Percentiles rank a stretch among this genome's conserved stretches.
Conservation (phyloP, 768 basidiomycete species). For the Tylopilus plumbeoviolaceoides region DNA sequence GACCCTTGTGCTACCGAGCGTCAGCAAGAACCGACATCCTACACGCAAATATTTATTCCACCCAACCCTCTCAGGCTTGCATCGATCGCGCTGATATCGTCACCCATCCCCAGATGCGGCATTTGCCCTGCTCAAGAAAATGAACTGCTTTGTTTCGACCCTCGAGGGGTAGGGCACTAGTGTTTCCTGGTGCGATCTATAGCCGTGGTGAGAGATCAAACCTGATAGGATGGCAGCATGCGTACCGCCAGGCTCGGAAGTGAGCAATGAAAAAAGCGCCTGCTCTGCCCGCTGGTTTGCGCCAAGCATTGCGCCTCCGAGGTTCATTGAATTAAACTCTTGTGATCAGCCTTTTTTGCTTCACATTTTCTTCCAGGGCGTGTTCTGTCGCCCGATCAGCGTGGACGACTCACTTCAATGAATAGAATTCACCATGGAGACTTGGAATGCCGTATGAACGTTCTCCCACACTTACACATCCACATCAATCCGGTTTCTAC, state of each 20-base stretch:
- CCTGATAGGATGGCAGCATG: too few species aligned
- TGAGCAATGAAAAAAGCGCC: background rate
- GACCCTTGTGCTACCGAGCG: too few species aligned
- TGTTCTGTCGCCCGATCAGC: background rate
- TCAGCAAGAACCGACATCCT: too few species aligned
- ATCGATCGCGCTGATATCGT: background rate
- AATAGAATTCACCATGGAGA: background rate
- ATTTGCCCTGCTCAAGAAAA: background rate
- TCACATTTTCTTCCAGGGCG: background rate
- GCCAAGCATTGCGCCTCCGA: too few species aligned
- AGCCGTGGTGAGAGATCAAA: too few species aligned
- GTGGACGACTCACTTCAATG: too few species aligned
- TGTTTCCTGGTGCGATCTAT: too few species aligned
- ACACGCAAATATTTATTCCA: too few species aligned
- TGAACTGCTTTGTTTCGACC: background rate
- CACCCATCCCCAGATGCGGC: background rate
- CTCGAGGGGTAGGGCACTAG: background rate
- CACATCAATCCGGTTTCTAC: background rate
- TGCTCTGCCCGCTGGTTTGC: too few species aligned
- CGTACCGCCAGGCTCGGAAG: background rate
- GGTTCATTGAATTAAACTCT: background rate
- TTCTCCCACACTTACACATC: background rate
- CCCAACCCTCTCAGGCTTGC: too few species aligned
- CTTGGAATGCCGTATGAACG: background rate
- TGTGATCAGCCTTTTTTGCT: background rate